Percentiles rank a stretch among this genome's conserved stretches.
Conservation (phyloP, 75 land plant genomes). For the Pinus tabuliformis region DNA sequence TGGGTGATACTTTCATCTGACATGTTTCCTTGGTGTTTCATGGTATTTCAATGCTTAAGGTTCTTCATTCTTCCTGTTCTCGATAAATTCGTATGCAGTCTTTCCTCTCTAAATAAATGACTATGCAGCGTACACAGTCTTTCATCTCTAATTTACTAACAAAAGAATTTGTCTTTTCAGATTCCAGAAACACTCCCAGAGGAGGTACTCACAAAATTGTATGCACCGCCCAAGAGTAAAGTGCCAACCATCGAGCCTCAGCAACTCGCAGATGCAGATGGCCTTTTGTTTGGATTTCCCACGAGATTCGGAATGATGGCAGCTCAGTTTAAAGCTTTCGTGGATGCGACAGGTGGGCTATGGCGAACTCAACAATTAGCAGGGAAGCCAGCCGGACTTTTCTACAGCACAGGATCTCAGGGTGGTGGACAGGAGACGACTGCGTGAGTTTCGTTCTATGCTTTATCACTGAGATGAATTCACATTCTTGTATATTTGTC, state of each 20-base stretch:
- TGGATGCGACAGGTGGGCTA: constrained; percentile 89
- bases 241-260: constrained; percentile 66
- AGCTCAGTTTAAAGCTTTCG: constrained; percentile 94
- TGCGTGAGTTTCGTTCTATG: constrained; percentile 52
- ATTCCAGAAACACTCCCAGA: constrained; percentile 87
- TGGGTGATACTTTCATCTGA: too few species aligned
- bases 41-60: too few species aligned
- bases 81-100: too few species aligned
- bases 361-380: constrained; percentile 86
- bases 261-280: constrained; percentile 88
- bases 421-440: constrained; percentile 98
- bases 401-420: constrained; percentile 85
- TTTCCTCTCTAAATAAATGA: too few species aligned
- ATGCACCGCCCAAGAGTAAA: constrained; percentile 84
- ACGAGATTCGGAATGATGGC: constrained; percentile 98
- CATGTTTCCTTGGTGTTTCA: too few species aligned
- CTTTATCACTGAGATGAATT: not conserved
- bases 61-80: too few species aligned
- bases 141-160: not conserved
- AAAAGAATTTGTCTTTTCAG: constrained; percentile 29
- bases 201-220: constrained; percentile 80
- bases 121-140: too few species aligned
- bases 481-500: not conserved
- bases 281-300: constrained; percentile 87
- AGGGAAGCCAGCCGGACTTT: constrained; percentile 95